Evolutionary conservation across 2,329 filamentous ascomycete genomes (phyloP).

Genomic region (Neobulgaria alba): DNA sequence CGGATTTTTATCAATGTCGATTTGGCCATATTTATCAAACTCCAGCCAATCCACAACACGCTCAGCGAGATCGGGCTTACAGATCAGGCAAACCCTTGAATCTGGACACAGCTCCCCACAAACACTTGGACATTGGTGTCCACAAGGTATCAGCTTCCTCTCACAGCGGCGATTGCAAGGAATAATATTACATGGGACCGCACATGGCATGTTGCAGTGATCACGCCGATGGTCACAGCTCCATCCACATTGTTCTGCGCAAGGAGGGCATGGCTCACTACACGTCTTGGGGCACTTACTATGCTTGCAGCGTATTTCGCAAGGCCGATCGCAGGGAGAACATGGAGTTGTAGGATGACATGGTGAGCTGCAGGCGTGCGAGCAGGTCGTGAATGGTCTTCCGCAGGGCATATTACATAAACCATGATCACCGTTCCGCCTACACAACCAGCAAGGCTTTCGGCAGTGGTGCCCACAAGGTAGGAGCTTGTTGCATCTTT

Average conservation of each 20-base stretch:
- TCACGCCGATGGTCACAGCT: neutral
- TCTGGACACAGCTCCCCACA: conserved; percentile 56
- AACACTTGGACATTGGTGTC: conserved; percentile 55
- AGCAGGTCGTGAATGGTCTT: neutral
- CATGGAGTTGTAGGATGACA: neutral
- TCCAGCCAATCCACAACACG: conserved; percentile 47
- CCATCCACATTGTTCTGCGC: conserved; percentile 1
- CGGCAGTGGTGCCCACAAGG: no score
- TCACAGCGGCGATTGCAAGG: conserved; percentile 1
- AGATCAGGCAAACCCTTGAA: conserved; percentile 45
- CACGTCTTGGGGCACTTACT: no score
- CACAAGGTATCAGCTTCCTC: conserved; percentile 33
- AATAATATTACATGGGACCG: conserved; percentile 1
- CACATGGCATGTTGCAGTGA: conserved; percentile 1
- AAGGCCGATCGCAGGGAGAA: neutral
- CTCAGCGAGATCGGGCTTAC: conserved; percentile 28
- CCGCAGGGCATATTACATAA: neutral
- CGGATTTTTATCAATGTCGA: conserved; percentile 50
- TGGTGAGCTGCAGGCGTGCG: neutral
- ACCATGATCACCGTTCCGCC: neutral
- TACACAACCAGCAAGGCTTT: no score
- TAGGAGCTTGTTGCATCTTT: neutral
- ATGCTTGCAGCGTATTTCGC: no score
- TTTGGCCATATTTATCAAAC: conserved; percentile 44
- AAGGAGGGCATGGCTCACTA: conserved; percentile 1